phyloP scores from a whole-genome alignment of 495 filamentous ascomycete genomes.

The Trichoderma gamsii region DNA sequence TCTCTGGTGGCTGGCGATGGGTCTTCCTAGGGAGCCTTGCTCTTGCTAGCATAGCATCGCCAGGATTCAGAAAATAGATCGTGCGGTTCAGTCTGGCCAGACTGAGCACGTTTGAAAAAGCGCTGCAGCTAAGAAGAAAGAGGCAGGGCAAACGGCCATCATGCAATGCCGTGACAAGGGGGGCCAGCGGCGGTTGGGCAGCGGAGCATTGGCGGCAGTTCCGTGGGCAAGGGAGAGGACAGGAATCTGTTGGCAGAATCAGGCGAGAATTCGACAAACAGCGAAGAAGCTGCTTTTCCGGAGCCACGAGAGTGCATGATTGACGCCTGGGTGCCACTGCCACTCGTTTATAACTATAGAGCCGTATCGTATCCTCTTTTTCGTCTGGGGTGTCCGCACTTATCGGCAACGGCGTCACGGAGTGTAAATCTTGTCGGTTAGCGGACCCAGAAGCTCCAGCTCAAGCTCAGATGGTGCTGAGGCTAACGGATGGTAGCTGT shows the following conservation, averaged over 20 bases:
- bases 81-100: not conserved
- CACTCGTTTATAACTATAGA: not conserved
- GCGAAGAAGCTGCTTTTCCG: not conserved
- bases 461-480: not conserved
- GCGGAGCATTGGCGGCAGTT: conserved; percentile 12
- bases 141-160: conserved; percentile 4
- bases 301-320: not conserved
- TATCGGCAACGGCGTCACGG: conserved; percentile 6
- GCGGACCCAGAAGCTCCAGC: not conserved
- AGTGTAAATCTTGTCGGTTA: not conserved
- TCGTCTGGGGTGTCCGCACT: not conserved
- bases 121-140: conserved; percentile 8
- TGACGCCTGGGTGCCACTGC: not conserved
- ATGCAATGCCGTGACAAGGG: conserved; percentile 1
- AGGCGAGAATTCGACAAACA: not conserved
- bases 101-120: not conserved
- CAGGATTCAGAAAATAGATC: not conserved
- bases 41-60: conserved; percentile 4
- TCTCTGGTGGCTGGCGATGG: conserved; percentile 11
- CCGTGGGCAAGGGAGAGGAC: not conserved
- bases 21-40: not conserved
- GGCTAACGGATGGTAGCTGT: not conserved
- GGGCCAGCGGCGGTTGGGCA: conserved; percentile 2
- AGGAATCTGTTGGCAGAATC: not conserved
- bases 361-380: not conserved